phyloP scores from a whole-genome alignment of 345 rosid genomes.

The Odontarrhena argentea region DNA sequence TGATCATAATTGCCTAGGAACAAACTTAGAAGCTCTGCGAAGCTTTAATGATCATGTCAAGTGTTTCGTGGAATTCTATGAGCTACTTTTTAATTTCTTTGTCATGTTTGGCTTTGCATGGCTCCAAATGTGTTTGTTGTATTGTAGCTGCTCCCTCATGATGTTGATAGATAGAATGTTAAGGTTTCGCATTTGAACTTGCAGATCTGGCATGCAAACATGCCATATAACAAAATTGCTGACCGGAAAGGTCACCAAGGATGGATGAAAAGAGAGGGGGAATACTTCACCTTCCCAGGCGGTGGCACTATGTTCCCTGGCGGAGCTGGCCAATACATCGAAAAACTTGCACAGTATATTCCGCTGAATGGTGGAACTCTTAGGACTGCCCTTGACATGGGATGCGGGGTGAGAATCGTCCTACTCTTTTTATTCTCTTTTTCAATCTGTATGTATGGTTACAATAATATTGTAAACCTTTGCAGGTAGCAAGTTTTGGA shows the following conservation, averaged over 20 bases:
- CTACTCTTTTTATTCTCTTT: not conserved
- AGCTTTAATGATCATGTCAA: not conserved
- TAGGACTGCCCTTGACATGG: slow-evolving; percentile 98
- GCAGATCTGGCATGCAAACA: slow-evolving; percentile 93
- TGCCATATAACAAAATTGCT: slow-evolving; percentile 96
- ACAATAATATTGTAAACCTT: slow-evolving; percentile 8
- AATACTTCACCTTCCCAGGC: slow-evolving; percentile 86
- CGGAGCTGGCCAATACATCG: slow-evolving; percentile 85
- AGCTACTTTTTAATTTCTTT: slow-evolving; percentile 3
- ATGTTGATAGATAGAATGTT: not conserved
- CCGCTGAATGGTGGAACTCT: slow-evolving; percentile 69
- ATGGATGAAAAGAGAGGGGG: slow-evolving; percentile 95
- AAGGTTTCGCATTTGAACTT: not conserved
- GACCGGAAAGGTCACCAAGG: slow-evolving; percentile 99
- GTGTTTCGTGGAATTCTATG: not conserved
- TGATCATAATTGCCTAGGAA: not conserved
- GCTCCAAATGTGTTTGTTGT: not conserved
- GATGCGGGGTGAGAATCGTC: slow-evolving; percentile 75
- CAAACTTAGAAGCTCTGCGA: slow-evolving; percentile 1
- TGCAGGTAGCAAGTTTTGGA: slow-evolving; percentile 97
- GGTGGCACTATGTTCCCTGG: slow-evolving; percentile 99
- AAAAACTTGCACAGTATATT: slow-evolving; percentile 81
- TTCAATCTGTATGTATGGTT: slow-evolving; percentile 4
- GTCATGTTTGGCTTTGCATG: not conserved
- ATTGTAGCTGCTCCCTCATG: not conserved